Percentiles rank a stretch among this genome's conserved stretches.
phyloP scores from a whole-genome alignment of 179 eudicot genomes.

The Carnegiea gigantea region DNA sequence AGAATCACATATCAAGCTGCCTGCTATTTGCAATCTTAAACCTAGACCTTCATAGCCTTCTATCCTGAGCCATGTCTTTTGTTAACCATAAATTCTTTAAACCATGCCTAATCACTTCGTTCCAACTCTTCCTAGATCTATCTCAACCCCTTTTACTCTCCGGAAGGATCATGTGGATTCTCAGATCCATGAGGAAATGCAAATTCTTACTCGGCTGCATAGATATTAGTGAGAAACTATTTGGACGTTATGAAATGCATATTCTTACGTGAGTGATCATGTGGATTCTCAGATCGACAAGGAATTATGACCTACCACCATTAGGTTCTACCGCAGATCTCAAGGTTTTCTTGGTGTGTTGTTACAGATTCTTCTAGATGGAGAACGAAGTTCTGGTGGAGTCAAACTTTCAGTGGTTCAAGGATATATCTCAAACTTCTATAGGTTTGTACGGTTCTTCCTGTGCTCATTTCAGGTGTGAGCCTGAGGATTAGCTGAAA shows the following conservation, averaged over 20 bases:
- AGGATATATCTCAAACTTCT: slow-evolving; percentile 84
- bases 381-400: slow-evolving; percentile 55
- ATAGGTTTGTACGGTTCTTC: slow-evolving; percentile 52
- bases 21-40: too few species aligned
- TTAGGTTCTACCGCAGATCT: slow-evolving; percentile 4
- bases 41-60: too few species aligned
- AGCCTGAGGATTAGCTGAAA: not conserved
- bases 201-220: not conserved
- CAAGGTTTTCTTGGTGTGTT: slow-evolving; percentile 11
- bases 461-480: slow-evolving; percentile 13
- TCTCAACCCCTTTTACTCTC: too few species aligned
- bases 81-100: too few species aligned
- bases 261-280: not conserved
- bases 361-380: slow-evolving; percentile 67
- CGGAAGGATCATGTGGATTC: too few species aligned
- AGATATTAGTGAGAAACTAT: not conserved
- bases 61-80: too few species aligned
- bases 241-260: slow-evolving; percentile 7
- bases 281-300: not conserved
- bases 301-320: slow-evolving; percentile 9
- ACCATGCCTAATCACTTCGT: too few species aligned
- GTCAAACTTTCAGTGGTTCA: slow-evolving; percentile 90
- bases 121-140: too few species aligned
- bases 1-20: too few species aligned
- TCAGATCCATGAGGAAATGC: too few species aligned